phyloP scores from a whole-genome alignment of 176 grass and related monocot genomes.

The Hyparrhenia diplandra region DNA sequence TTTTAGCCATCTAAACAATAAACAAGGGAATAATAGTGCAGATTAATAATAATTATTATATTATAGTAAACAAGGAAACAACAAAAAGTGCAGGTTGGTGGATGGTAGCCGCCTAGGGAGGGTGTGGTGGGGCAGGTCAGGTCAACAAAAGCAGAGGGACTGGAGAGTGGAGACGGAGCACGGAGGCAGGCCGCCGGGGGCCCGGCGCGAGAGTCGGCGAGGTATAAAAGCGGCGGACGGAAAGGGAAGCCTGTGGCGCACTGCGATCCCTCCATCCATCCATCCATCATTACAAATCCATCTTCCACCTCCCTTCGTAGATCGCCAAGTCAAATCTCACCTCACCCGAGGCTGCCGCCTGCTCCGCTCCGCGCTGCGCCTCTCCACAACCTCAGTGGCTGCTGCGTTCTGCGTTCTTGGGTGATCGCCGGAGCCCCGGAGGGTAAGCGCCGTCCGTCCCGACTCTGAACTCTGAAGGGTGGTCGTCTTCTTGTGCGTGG shows the following conservation, averaged over 20 bases:
- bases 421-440: neutral
- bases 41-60: no score
- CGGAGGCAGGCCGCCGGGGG: neutral
- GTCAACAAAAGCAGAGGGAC: neutral
- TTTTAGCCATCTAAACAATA: no score
- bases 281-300: neutral
- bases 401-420: neutral
- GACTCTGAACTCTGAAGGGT: neutral
- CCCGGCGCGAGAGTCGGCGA: neutral
- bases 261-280: neutral
- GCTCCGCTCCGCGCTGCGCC: no score
- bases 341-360: neutral
- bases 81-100: neutral
- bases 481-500: neutral
- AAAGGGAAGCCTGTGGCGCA: neutral
- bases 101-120: neutral
- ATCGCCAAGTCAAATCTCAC: slow-evolving; percentile 13
- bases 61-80: no score
- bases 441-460: neutral
- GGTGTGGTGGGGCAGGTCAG: neutral
- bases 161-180: neutral
- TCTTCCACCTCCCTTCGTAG: neutral
- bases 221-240: slow-evolving; percentile 28
- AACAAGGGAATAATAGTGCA: no score
- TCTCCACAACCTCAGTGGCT: neutral